A percentile compares a stretch with the other conserved stretches of the same genome.
These are phyloP conservation scores for Boletus speciosus DNA, from an alignment of 768 basidiomycete species.

Conservation along the genomic window DNA sequence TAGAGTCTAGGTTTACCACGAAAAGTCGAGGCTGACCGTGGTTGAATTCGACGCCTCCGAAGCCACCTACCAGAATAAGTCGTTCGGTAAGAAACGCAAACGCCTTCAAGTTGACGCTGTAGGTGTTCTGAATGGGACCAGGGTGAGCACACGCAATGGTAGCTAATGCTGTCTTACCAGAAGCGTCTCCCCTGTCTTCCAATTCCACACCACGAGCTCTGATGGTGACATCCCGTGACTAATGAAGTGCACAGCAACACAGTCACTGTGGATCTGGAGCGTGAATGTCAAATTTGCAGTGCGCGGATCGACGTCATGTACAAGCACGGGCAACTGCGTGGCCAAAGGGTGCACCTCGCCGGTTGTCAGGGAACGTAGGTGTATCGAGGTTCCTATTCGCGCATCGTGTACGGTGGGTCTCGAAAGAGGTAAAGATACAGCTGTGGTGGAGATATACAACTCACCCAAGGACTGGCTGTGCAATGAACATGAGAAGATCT, in stretches of 20 bases:
- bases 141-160: not conserved
- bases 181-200: slow-evolving; percentile 52
- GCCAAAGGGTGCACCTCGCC: slow-evolving; percentile 47
- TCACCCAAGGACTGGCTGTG: slow-evolving; percentile 35
- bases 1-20: slow-evolving; percentile 41
- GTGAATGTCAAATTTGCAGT: slow-evolving; percentile 34
- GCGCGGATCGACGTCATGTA: slow-evolving; percentile 18
- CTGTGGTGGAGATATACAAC: slow-evolving; percentile 6
- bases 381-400: slow-evolving; percentile 31
- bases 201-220: slow-evolving; percentile 61
- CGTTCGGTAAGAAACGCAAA: slow-evolving; percentile 43
- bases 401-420: slow-evolving; percentile 12
- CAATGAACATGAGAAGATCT: slow-evolving; percentile 55
- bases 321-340: slow-evolving; percentile 31
- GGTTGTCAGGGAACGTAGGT: slow-evolving; percentile 44
- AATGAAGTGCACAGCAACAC: slow-evolving; percentile 48
- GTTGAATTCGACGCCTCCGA: slow-evolving; percentile 21
- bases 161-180: slow-evolving; percentile 38
- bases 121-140: slow-evolving; percentile 19
- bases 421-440: slow-evolving; percentile 3
- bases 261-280: slow-evolving; percentile 55
- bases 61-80: slow-evolving; percentile 36
- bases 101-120: slow-evolving; percentile 34
- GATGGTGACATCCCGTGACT: slow-evolving; percentile 33
- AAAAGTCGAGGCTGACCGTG: slow-evolving; percentile 28